Percentiles rank a stretch among this genome's conserved stretches.
Evolutionary conservation across 164 flowering plant genomes (phyloP).

Genomic region (Nymphaea colorata): DNA sequence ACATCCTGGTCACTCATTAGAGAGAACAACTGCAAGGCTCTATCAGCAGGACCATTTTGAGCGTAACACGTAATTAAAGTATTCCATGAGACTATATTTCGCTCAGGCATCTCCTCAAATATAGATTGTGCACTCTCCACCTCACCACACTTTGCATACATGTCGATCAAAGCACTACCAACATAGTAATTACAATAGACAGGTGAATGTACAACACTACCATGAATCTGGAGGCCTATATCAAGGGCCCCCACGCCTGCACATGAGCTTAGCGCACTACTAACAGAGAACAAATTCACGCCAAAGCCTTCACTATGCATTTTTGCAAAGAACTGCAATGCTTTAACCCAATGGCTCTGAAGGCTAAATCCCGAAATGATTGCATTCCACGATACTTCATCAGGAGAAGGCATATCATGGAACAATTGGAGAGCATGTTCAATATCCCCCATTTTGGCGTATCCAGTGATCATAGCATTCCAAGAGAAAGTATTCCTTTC

Average conservation of each 20-base stretch:
- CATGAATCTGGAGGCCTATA: conserved; percentile 14
- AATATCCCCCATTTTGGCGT: conserved; percentile 10
- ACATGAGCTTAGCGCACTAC: conserved; percentile 17
- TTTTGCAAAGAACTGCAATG: conserved; percentile 8
- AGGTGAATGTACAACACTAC: conserved; percentile 9
- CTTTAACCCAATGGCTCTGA: conserved; percentile 9
- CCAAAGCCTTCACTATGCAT: conserved; percentile 16
- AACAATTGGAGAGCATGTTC: conserved; percentile 10
- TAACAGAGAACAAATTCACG: conserved; percentile 12
- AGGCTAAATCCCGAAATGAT: conserved; percentile 18
- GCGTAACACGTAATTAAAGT: conserved; percentile 20
- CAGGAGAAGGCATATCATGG: conserved; percentile 11
- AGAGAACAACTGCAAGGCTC: conserved; percentile 9
- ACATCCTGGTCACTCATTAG: conserved; percentile 11
- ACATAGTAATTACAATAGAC: conserved; percentile 10
- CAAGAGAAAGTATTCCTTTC: conserved; percentile 16
- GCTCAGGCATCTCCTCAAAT: conserved; percentile 12
- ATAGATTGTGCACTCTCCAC: conserved; percentile 7
- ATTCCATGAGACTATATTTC: conserved; percentile 21
- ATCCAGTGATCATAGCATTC: conserved; percentile 15
- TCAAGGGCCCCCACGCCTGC: conserved; percentile 10
- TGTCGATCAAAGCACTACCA: conserved; percentile 18
- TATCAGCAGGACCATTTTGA: conserved; percentile 15
- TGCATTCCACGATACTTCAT: conserved; percentile 20
- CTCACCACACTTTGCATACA: conserved; percentile 17